Base-by-base conservation (phyloP, 2,329 filamentous ascomycete genomes). In the Alternaria sp. region DNA sequence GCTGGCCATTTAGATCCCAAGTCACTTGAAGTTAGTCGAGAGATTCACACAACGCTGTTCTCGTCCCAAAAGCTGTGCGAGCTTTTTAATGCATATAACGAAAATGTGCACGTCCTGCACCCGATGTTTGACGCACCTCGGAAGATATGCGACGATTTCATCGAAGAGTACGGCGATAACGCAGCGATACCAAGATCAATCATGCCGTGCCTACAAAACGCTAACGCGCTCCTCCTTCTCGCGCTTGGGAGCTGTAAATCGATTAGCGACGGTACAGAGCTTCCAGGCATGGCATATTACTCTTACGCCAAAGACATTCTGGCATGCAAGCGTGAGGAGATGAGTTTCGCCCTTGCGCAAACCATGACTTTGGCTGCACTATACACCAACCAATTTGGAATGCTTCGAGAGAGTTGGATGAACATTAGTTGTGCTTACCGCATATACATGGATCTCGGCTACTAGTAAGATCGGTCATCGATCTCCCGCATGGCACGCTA, bases 221-320 rank as follows among this genome's bases (percentile, higher is more conserved):
- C 44, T 14, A 45, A 32, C 1, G 43, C 20, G 3, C 32, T 56
- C 22, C 34, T 56, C 30, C 32, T 56, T 49, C 27, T 56, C 9
- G 34, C 40, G 25, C 30, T 56, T 40, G 25, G 53, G 16, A 49
- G 34, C 16, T 49, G 25, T 32, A 8, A 1, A 22, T 32, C 12
- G 16, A 43, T 43, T 5, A 7, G 36, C 2, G n/a, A 53, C n/a
- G 11, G 11, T 41, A 4, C 8, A 22, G 5, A 5, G 10, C 5
- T 11, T 11, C 50, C 22, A 32, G 50, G 38, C n/a, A 53, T 43
- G n/a, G n/a, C 5, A 53, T 53, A 53, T 10, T 53, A 53, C 50
- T 53, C 16, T 32, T 30, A 20, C 12, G 38, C 38, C 9, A 2
- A 43, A 5, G 16, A 3, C 14, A 53, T 56, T 25, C 14, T 36